These are phyloP conservation scores for Fusarium denticulatum DNA, from an alignment of 2,329 filamentous ascomycete genomes.

Conservation along the genomic window DNA sequence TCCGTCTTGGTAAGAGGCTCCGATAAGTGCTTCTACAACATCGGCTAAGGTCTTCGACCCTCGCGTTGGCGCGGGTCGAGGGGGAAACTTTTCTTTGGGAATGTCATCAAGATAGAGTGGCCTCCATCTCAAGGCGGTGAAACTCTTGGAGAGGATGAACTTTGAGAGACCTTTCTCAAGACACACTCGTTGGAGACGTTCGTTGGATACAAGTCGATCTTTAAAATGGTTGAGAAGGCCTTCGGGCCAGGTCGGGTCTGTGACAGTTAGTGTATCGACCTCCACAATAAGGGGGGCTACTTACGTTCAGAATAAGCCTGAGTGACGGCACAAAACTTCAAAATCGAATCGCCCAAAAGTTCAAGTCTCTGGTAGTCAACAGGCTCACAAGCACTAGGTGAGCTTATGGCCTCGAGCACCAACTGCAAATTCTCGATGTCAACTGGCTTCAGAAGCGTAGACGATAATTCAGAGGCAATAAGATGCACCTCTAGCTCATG, in stretches of 20 bases:
- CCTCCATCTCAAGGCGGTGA: constrained; percentile 78
- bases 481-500: constrained; percentile 74
- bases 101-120: constrained; percentile 65
- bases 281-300: constrained; percentile 28
- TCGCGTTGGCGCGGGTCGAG: constrained; percentile 48
- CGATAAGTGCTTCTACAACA: constrained; percentile 86
- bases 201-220: constrained; percentile 78
- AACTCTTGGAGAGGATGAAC: constrained; percentile 75
- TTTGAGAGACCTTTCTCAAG: constrained; percentile 71
- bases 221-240: constrained; percentile 76
- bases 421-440: constrained; percentile 63
- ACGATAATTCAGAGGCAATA: constrained; percentile 67
- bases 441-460: constrained; percentile 51
- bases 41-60: constrained; percentile 88
- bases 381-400: constrained; percentile 67
- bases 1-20: constrained; percentile 76
- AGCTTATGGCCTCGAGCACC: constrained; percentile 75
- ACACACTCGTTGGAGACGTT: constrained; percentile 73
- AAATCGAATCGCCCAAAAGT: constrained; percentile 84
- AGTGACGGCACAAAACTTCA: constrained; percentile 78
- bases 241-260: constrained; percentile 77
- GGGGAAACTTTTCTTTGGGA: constrained; percentile 30
- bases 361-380: constrained; percentile 86
- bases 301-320: constrained; percentile 67
- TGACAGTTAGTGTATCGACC: neutral